These are phyloP conservation scores for Sphaerostilbella broomeana DNA, from an alignment of 2,329 filamentous ascomycete genomes.

Conservation along the genomic window DNA sequence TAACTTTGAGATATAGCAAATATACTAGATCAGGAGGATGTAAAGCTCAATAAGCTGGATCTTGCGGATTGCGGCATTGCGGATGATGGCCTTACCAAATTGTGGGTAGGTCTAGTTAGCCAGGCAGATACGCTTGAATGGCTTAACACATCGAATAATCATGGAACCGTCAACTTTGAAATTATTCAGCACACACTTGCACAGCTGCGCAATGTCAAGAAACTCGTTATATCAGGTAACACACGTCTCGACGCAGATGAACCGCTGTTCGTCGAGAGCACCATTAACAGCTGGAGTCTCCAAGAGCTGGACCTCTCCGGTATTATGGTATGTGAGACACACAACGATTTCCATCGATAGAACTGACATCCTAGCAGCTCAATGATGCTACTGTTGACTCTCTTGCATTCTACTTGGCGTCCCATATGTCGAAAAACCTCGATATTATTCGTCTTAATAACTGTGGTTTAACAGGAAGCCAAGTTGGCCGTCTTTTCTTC, in stretches of 20 bases:
- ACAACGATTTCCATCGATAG: background rate
- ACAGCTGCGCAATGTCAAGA: slow-evolving; percentile 37
- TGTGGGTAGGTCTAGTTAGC: slow-evolving; percentile 42
- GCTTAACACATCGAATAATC: slow-evolving; percentile 48
- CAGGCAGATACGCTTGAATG: slow-evolving; percentile 40
- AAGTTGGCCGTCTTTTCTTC: slow-evolving; percentile 44
- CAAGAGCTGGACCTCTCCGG: slow-evolving; percentile 50
- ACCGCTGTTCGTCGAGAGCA: slow-evolving; percentile 41
- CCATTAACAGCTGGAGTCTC: slow-evolving; percentile 39
- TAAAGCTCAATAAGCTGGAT: slow-evolving; percentile 42
- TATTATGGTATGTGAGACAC: slow-evolving; percentile 37
- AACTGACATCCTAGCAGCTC: slow-evolving; percentile 28
- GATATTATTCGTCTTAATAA: slow-evolving; percentile 43
- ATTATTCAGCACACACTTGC: slow-evolving; percentile 38
- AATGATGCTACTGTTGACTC: slow-evolving; percentile 43
- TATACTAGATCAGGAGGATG: slow-evolving; percentile 26
- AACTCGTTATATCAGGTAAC: slow-evolving; percentile 45
- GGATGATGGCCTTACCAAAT: slow-evolving; percentile 39
- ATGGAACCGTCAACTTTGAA: slow-evolving; percentile 44
- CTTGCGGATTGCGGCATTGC: slow-evolving; percentile 46
- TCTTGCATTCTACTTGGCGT: slow-evolving; percentile 40
- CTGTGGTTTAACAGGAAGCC: slow-evolving; percentile 45
- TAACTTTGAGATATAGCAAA: slow-evolving; percentile 26
- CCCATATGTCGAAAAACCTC: slow-evolving; percentile 34
- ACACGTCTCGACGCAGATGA: slow-evolving; percentile 40